These are phyloP conservation scores for Dipteronia dyeriana DNA, from an alignment of 345 rosid genomes.

Conservation along the genomic window DNA sequence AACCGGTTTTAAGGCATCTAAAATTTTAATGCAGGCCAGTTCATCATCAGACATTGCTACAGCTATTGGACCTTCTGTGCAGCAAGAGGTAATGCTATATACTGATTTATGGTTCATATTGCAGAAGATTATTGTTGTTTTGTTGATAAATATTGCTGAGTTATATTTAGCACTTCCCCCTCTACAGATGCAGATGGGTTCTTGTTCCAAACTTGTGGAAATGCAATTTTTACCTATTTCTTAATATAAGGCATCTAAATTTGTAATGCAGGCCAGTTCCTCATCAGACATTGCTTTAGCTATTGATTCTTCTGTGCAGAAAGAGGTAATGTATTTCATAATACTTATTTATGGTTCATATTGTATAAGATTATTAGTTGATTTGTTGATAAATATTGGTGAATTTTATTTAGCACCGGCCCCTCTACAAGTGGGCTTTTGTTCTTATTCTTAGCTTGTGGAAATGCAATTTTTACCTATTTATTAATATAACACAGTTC, in stretches of 20 bases:
- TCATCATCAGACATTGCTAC: constrained; percentile 32
- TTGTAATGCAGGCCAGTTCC: constrained; percentile 37
- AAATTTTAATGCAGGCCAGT: constrained; percentile 36
- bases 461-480: no score
- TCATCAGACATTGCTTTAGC: constrained; percentile 31
- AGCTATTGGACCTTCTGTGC: constrained; percentile 22
- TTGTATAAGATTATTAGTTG: not conserved
- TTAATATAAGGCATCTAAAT: not conserved
- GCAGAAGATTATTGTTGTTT: not conserved
- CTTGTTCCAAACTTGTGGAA: not conserved
- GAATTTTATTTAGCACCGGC: not conserved
- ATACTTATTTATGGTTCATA: not conserved
- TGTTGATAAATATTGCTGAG: not conserved
- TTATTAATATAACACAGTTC: no score
- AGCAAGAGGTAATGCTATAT: constrained; percentile 38
- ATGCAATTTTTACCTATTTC: no score
- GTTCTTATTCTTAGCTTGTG: no score
- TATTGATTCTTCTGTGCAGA: constrained; percentile 20
- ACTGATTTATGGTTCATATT: not conserved
- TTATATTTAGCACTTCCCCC: not conserved
- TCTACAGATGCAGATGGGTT: not conserved
- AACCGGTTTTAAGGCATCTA: not conserved
- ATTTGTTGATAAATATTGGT: not conserved
- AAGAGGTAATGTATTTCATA: constrained; percentile 37
- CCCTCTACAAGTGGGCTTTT: no score